phyloP scores from a whole-genome alignment of 192 early-diverging fungal genomes.

The Chytriomyces sp. region DNA sequence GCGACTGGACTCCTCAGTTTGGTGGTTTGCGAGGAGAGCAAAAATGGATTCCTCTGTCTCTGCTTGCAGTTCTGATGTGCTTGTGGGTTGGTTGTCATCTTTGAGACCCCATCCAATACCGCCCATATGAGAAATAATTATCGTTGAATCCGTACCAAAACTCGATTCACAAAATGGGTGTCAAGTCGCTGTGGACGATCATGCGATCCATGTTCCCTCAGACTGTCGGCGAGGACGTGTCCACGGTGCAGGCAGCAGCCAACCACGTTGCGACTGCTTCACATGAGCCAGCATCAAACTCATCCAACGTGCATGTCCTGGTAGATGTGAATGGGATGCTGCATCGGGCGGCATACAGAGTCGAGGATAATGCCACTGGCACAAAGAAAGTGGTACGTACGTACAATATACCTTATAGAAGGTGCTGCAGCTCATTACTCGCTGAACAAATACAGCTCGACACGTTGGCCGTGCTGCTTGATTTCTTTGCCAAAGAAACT shows the following conservation, averaged over 20 bases:
- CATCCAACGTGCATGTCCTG: background rate
- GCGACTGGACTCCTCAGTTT: slow-evolving; percentile 13
- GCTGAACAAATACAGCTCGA: background rate
- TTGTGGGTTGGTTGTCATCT: slow-evolving; percentile 57
- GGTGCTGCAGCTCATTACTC: background rate
- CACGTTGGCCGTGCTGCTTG: background rate
- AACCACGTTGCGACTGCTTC: background rate
- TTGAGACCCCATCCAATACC: slow-evolving; percentile 30
- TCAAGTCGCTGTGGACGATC: slow-evolving; percentile 11
- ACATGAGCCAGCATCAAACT: too few relatives aligned
- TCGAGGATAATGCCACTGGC: background rate
- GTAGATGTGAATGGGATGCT: background rate
- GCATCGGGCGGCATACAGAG: background rate
- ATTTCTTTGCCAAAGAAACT: background rate
- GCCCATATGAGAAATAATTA: background rate
- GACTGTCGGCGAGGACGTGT: background rate
- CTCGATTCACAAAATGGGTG: slow-evolving; percentile 11
- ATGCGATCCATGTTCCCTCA: too few relatives aligned
- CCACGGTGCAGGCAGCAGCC: too few relatives aligned
- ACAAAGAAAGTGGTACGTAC: background rate
- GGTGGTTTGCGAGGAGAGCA: slow-evolving; percentile 25
- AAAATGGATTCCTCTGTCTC: slow-evolving; percentile 44
- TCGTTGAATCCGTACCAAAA: too few relatives aligned
- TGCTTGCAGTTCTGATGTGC: slow-evolving; percentile 48
- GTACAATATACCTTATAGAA: background rate